A percentile compares a stretch with the other conserved stretches of the same genome.
phyloP scores from a whole-genome alignment of 148 eudicot species.

The Silene conica region DNA sequence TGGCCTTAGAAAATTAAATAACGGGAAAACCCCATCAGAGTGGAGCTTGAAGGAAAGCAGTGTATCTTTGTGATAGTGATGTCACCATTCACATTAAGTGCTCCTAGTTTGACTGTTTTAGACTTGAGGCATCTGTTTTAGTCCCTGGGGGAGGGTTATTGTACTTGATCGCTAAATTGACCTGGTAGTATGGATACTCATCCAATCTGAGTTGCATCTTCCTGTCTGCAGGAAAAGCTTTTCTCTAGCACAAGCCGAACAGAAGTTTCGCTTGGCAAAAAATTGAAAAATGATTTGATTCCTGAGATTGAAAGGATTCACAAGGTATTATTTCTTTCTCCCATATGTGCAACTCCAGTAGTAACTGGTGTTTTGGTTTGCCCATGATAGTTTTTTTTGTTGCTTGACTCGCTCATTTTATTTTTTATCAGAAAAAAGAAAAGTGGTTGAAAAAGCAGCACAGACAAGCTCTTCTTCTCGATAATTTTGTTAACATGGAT shows the following conservation, averaged over 20 bases:
- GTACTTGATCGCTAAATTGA: neutral
- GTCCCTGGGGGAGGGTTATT: neutral
- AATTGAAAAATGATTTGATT: conserved; percentile 79
- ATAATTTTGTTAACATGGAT: conserved; percentile 59
- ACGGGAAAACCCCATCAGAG: neutral
- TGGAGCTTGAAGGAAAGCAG: neutral
- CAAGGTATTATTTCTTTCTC: conserved; percentile 45
- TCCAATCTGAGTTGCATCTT: conserved; percentile 3
- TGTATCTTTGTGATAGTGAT: neutral
- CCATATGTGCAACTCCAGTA: neutral
- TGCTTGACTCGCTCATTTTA: neutral
- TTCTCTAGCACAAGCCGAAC: conserved; percentile 78
- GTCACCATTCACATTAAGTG: neutral
- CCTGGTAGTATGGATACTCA: neutral
- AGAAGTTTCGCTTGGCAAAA: conserved; percentile 89
- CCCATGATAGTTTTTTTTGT: neutral
- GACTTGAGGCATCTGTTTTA: neutral
- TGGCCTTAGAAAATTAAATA: neutral
- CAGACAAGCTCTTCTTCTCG: conserved; percentile 86
- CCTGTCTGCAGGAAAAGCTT: conserved; percentile 75
- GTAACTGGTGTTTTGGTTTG: neutral
- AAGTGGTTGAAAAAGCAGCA: conserved; percentile 85
- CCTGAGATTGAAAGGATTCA: conserved; percentile 91
- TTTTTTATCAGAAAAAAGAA: conserved; percentile 62
- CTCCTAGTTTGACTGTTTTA: neutral